Evolutionary conservation across 768 basidiomycete species (phyloP), one percentile per base, ranked within the genome.

Genomic region (Termitomyces sp.): DNA sequence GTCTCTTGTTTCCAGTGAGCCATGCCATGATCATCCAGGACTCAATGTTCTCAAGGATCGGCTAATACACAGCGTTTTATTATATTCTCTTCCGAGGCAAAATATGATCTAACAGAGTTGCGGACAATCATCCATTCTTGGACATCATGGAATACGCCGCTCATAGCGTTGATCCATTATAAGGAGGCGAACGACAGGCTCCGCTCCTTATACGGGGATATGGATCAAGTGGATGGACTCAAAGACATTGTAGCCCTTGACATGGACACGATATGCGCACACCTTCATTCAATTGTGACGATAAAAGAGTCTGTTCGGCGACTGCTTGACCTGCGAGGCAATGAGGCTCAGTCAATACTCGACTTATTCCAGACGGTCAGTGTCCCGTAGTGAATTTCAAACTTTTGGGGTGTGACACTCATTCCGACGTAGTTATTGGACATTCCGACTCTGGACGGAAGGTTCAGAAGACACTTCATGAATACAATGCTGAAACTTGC

Each of bases 401-500:
- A 5, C 5, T 27, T 18, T n/a, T 12, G 10, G 5, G 4, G 26
- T 18, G n/a, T 52, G n/a, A 52, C n/a, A 39, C 26, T 20, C 2
- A 27, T 5, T 5, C 10, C 16, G 20, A 44, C 7, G 7, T 40
- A 63, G 59, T 33, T 63, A 20, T 50, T 63, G 18, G 62, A 63
- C 43, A 30, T 53, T 13, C 37, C 59, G 10, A 55, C 36, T 20
- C 37, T 63, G 30, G 59, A 48, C 18, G 46, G 3, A 14, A 34
- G 36, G 20, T 63, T 63, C 16, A 51, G 55, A 22, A 58, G 53
- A 16, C 59, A 56, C 4, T 63, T 63, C 10, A 45, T 61, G 55
- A 61, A 55, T 34, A 45, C 56, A 14, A 50, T 63, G 48, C 56
- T 64, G n/a, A 44, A 67, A 37, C 53, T 74, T 14, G 70, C 72